These are phyloP conservation scores for Penicillium chermesinum DNA, from an alignment of 495 filamentous ascomycete species.

Conservation along the genomic window DNA sequence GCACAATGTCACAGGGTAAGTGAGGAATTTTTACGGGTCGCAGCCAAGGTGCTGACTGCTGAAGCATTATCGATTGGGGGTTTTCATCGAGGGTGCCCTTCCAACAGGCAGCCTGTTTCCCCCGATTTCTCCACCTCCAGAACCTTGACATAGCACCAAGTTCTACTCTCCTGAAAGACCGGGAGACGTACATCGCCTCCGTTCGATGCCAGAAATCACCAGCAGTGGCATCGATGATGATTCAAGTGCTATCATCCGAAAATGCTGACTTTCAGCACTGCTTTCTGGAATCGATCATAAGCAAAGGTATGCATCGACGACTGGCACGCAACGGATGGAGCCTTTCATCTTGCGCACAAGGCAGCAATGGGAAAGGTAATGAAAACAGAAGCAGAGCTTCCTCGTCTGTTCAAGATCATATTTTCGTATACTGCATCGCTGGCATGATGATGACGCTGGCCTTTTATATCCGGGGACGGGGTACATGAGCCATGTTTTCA, in stretches of 20 bases:
- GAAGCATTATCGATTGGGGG: slow-evolving; percentile 5
- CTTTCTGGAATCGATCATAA: slow-evolving; percentile 5
- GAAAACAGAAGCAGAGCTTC: too few species aligned
- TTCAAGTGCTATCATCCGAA: neutral
- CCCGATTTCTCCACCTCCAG: neutral
- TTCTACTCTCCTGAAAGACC: slow-evolving; percentile 1
- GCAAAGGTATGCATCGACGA: slow-evolving; percentile 5
- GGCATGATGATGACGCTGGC: too few species aligned
- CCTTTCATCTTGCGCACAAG: too few species aligned
- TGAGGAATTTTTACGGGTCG: neutral
- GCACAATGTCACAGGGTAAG: slow-evolving; percentile 6
- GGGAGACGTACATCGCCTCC: neutral
- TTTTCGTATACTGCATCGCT: too few species aligned
- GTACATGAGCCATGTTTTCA: too few species aligned
- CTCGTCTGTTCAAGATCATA: too few species aligned
- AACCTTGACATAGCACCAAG: slow-evolving; percentile 1
- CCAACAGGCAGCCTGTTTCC: slow-evolving; percentile 5
- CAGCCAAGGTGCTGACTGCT: neutral
- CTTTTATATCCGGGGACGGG: too few species aligned
- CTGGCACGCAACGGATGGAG: slow-evolving; percentile 6
- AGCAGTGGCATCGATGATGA: neutral
- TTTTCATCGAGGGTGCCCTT: slow-evolving; percentile 1
- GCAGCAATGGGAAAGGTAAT: too few species aligned
- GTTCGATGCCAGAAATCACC: neutral
- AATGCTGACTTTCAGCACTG: slow-evolving; percentile 1